Conservation (phyloP, 495 filamentous ascomycete species). For the Neurospora africana region DNA sequence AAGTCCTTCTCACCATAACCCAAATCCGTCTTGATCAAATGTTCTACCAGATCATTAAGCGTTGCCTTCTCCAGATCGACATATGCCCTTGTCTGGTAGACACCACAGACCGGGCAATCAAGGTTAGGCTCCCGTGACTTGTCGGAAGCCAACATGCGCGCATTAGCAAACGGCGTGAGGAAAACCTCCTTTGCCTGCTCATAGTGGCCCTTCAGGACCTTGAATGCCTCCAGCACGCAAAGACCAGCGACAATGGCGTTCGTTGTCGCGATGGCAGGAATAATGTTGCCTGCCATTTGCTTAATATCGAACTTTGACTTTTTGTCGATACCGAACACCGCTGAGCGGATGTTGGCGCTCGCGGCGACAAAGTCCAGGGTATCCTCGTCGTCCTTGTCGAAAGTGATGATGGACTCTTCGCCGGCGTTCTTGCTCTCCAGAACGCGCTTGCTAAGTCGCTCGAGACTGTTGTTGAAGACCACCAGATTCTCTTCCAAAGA, state of each 20-base stretch:
- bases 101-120: slow-evolving; percentile 71
- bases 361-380: slow-evolving; percentile 92
- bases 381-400: slow-evolving; percentile 96
- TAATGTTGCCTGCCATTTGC: slow-evolving; percentile 99
- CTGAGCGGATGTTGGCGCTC: slow-evolving; percentile 76
- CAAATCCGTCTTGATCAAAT: slow-evolving; percentile 54
- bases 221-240: slow-evolving; percentile 88
- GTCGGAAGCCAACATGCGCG: slow-evolving; percentile 64
- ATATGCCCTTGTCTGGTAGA: slow-evolving; percentile 51
- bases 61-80: slow-evolving; percentile 69
- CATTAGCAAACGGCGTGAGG: slow-evolving; percentile 69
- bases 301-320: slow-evolving; percentile 96
- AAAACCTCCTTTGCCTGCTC: slow-evolving; percentile 55
- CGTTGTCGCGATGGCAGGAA: slow-evolving; percentile 94
- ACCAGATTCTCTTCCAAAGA: slow-evolving; percentile 66
- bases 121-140: slow-evolving; percentile 63
- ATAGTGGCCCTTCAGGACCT: slow-evolving; percentile 70
- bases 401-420: slow-evolving; percentile 56
- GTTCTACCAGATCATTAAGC: slow-evolving; percentile 69
- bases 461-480: slow-evolving; percentile 78
- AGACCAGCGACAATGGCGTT: slow-evolving; percentile 93
- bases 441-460: slow-evolving; percentile 63
- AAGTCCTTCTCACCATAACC: slow-evolving; percentile 77
- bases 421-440: slow-evolving; percentile 43
- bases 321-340: slow-evolving; percentile 72